Conservation (phyloP, 106 monocot genomes). For the Alisma plantagoaquatica region DNA sequence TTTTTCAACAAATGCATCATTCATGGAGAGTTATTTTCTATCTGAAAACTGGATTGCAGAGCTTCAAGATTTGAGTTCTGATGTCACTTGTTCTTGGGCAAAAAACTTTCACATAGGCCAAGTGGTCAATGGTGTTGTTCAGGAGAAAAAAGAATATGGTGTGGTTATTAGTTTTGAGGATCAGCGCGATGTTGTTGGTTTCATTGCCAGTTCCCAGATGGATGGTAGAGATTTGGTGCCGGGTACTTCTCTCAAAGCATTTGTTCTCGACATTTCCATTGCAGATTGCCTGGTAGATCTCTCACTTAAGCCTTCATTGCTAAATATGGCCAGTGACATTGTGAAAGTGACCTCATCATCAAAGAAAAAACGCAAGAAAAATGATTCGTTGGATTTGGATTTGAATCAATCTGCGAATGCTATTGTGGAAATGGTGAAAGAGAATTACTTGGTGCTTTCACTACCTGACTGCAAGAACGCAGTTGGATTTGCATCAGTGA, state of each 20-base stretch:
- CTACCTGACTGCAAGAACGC: slow-evolving; percentile 65
- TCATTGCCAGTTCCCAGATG: slow-evolving; percentile 77
- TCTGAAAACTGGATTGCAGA: slow-evolving; percentile 73
- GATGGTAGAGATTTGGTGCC: slow-evolving; percentile 40
- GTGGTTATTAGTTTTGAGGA: slow-evolving; percentile 61
- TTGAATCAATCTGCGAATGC: slow-evolving; percentile 66
- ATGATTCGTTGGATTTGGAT: slow-evolving; percentile 31
- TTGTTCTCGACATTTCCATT: slow-evolving; percentile 55
- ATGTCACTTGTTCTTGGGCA: slow-evolving; percentile 15
- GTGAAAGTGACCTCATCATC: too few species aligned
- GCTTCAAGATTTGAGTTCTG: slow-evolving; percentile 30
- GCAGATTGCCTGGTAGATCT: slow-evolving; percentile 70
- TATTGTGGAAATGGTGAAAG: slow-evolving; percentile 86
- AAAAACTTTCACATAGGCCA: slow-evolving; percentile 47
- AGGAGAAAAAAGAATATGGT: slow-evolving; percentile 80
- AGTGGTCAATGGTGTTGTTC: slow-evolving; percentile 67
- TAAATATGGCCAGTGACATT: slow-evolving; percentile 1
- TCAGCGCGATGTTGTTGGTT: slow-evolving; percentile 66
- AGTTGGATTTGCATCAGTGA: slow-evolving; percentile 67
- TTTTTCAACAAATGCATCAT: slow-evolving; percentile 64
- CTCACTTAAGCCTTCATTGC: slow-evolving; percentile 50
- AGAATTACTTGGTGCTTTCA: slow-evolving; percentile 93
- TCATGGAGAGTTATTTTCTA: slow-evolving; percentile 68
- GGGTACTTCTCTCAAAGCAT: slow-evolving; percentile 55
- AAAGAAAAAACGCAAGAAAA: slow-evolving; percentile 75